Base-by-base conservation (phyloP, 139 green algal genomes). In the Tetraselmis chui region DNA sequence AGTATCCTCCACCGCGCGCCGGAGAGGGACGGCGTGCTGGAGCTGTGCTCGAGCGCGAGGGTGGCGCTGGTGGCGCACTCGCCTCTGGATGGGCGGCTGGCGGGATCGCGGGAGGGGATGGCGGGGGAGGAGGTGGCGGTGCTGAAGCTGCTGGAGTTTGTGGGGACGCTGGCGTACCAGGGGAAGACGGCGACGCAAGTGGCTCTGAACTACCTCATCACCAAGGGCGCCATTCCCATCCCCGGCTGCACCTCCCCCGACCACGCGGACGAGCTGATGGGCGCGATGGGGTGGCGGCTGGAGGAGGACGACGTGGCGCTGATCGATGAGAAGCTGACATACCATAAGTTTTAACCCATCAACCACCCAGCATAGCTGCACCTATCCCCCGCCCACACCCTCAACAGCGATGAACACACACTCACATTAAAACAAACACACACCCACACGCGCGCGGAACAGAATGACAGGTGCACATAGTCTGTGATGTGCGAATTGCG, bases 101-200 rank as follows among this genome's bases (percentile, higher is more conserved):
- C 89, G 59, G 88, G 85, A 74, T 59, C 79, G 11, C 31, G n/a
- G 2, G 77, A 58, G 2, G n/a, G 28, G 31, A 31, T 58, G 29
- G 2, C 22, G 32, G 26, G 24, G 45, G 45, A 76, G 76, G 28
- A 83, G 29, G 78, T 30, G 25, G 31, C 58, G 1, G 2, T 91
- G 29, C 78, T 91, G 29, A 89, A 90, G 59, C 76, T 91, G 81
- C 81, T 91, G 80, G 82, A 91, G 81, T 87, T 91, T 31, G 85
- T 91, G 27, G 88, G 88, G 1, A 32, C 80, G 23, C 24, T 88
- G 11, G 81, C 30, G 28, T 23, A 74, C 2, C 80, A 81, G 0
- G 82, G 84, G 30, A 86, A 85, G 78, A 83, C 77, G 25, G 79
- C 86, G 25, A 78, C 85, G 2, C 89, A 92, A 76, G 89, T 92